These are phyloP conservation scores for Scutellaria baicalensis DNA, from an alignment of 257 asterid genomes.

Conservation along the genomic window DNA sequence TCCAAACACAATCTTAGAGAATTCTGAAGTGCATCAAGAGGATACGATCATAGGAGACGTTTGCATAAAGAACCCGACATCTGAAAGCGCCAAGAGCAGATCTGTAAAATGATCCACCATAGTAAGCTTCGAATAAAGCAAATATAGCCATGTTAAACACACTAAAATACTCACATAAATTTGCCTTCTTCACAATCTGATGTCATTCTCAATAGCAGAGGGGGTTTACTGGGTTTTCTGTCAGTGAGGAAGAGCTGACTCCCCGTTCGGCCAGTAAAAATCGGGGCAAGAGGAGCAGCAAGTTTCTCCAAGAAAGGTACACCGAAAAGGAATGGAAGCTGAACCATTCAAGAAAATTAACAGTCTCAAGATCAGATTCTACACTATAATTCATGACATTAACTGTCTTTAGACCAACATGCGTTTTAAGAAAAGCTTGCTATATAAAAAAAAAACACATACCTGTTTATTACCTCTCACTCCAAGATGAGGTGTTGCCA, in stretches of 20 bases:
- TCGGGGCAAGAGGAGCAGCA: slow-evolving; percentile 83
- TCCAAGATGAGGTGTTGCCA: slow-evolving; percentile 97
- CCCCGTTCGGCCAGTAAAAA: slow-evolving; percentile 71
- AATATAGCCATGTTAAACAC: neutral
- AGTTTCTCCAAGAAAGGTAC: slow-evolving; percentile 81
- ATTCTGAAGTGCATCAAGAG: neutral
- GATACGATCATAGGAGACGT: slow-evolving; percentile 83
- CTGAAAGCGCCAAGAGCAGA: slow-evolving; percentile 84
- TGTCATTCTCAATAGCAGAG: slow-evolving; percentile 82
- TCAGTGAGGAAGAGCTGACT: slow-evolving; percentile 73
- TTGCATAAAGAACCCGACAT: slow-evolving; percentile 86
- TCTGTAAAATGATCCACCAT: slow-evolving; percentile 42
- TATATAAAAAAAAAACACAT: neutral
- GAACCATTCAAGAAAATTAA: slow-evolving; percentile 29
- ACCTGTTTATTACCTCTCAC: slow-evolving; percentile 96
- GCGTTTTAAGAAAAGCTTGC: no score
- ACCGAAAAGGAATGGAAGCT: slow-evolving; percentile 94
- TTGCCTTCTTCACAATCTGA: slow-evolving; percentile 77
- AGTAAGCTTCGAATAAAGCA: slow-evolving; percentile 10
- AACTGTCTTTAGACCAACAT: no score
- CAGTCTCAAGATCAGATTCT: slow-evolving; percentile 39
- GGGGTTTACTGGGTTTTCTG: slow-evolving; percentile 75
- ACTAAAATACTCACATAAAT: slow-evolving; percentile 54
- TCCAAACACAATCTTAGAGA: neutral
- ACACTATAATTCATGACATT: neutral